phyloP scores from a whole-genome alignment of 1,284 basidiomycete species.

The Tylopilus sp. region DNA sequence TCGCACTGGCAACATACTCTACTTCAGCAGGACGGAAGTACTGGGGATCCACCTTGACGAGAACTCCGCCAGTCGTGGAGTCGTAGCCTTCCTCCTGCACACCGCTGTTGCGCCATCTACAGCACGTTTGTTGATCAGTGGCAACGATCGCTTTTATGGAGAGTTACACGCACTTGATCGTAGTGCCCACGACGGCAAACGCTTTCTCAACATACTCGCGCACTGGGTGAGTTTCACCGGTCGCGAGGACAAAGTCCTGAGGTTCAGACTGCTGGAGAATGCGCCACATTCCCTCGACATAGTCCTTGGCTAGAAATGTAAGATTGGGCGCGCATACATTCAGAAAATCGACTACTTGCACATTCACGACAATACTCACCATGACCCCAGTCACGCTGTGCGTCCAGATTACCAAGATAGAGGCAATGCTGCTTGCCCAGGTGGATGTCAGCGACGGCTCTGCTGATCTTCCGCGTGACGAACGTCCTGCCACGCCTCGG shows the following conservation, averaged over 20 bases:
- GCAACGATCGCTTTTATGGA: background rate
- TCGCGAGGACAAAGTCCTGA: conserved; percentile 89
- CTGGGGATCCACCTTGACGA: conserved; percentile 77
- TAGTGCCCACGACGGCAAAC: conserved; percentile 64
- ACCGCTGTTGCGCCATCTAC: conserved; percentile 72
- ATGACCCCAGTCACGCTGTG: conserved; percentile 92
- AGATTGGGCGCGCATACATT: conserved; percentile 4
- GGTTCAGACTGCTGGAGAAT: conserved; percentile 83
- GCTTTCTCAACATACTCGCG: conserved; percentile 86
- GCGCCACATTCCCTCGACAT: conserved; percentile 93
- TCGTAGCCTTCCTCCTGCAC: conserved; percentile 76
- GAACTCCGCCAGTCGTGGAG: conserved; percentile 56
- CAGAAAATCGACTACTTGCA: conserved; percentile 1
- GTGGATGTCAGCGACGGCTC: conserved; percentile 85
- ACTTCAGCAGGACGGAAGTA: conserved; percentile 93
- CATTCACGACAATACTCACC: conserved; percentile 44
- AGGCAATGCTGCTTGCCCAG: conserved; percentile 82
- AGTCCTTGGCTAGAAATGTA: conserved; percentile 63
- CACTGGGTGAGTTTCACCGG: conserved; percentile 88
- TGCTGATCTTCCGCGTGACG: conserved; percentile 88
- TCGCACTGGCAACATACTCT: conserved; percentile 55
- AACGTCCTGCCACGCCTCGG: conserved; percentile 88
- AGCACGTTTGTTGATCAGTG: background rate
- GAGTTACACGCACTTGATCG: conserved; percentile 50
- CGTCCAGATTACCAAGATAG: conserved; percentile 88